phyloP scores from a whole-genome alignment of 2,329 filamentous ascomycete species.

The Xylariaceae sp. region DNA sequence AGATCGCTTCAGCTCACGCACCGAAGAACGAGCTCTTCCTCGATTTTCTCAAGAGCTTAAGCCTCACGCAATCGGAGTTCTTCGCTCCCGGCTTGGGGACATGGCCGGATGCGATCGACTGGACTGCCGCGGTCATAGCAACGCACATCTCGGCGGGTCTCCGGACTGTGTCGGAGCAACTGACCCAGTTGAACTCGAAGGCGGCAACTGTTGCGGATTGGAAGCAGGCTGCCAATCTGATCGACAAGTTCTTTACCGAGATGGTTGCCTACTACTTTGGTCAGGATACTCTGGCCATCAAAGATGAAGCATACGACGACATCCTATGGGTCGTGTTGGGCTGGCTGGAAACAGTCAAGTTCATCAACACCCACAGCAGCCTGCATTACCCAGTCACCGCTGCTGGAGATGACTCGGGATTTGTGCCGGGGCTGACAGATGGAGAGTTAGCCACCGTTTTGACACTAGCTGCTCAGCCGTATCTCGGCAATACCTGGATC shows the following conservation, averaged over 20 bases:
- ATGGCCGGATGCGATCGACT: constrained; percentile 85
- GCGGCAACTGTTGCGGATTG: constrained; percentile 34
- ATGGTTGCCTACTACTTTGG: constrained; percentile 76
- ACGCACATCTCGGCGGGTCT: constrained; percentile 73
- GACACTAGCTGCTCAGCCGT: constrained; percentile 41
- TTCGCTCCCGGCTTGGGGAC: constrained; percentile 72
- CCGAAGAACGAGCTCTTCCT: constrained; percentile 33
- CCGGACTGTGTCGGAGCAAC: constrained; percentile 60
- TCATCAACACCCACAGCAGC: constrained; percentile 63
- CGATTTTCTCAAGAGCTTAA: constrained; percentile 58
- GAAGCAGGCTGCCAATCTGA: constrained; percentile 65
- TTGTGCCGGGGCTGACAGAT: constrained; percentile 22
- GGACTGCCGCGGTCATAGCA: constrained; percentile 81
- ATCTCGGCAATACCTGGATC: constrained; percentile 74
- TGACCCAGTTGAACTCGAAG: constrained; percentile 34
- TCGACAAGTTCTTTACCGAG: constrained; percentile 78
- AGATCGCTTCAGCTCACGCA: constrained; percentile 5
- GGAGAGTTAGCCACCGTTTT: not conserved
- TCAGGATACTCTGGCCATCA: constrained; percentile 70
- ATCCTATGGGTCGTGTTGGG: constrained; percentile 93
- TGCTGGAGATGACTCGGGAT: constrained; percentile 12
- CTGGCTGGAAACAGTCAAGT: constrained; percentile 79
- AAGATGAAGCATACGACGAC: constrained; percentile 78
- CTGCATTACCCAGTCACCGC: constrained; percentile 47
- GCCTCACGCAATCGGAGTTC: constrained; percentile 71